These are phyloP conservation scores for Rhododendron ferrugineum DNA, from an alignment of 148 eudicot genomes.

Conservation along the genomic window DNA sequence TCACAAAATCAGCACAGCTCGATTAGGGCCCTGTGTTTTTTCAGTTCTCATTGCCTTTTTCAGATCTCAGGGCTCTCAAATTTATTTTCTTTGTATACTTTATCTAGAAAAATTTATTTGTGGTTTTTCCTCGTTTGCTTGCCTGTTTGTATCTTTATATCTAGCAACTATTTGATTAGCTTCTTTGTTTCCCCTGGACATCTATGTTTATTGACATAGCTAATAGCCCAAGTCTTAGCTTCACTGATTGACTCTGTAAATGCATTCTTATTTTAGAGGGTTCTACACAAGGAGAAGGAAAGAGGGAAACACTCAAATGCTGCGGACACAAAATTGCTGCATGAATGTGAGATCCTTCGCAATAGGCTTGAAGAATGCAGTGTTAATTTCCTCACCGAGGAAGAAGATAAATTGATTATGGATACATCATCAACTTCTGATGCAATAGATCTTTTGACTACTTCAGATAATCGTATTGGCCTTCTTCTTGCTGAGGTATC, in stretches of 20 bases:
- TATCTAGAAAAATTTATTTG: not conserved
- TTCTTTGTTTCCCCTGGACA: not conserved
- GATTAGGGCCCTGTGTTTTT: not conserved
- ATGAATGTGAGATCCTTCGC: slow-evolving; percentile 64
- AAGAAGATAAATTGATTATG: slow-evolving; percentile 32
- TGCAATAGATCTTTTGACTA: slow-evolving; percentile 43
- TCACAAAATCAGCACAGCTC: not conserved
- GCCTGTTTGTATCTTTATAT: not conserved
- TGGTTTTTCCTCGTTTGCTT: not conserved
- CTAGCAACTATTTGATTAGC: not conserved
- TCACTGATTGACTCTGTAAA: not conserved
- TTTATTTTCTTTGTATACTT: slow-evolving; percentile 4
- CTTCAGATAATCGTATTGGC: slow-evolving; percentile 57
- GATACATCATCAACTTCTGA: slow-evolving; percentile 49
- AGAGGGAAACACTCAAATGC: slow-evolving; percentile 27
- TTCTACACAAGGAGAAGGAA: slow-evolving; percentile 47
- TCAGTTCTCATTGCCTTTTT: not conserved
- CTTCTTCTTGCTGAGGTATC: slow-evolving; percentile 62
- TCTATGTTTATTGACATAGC: not conserved
- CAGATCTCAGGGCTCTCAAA: not conserved
- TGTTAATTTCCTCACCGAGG: slow-evolving; percentile 29
- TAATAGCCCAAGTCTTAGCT: not conserved
- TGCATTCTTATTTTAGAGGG: slow-evolving; percentile 27
- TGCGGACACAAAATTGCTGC: slow-evolving; percentile 51
- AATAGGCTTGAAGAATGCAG: slow-evolving; percentile 60